Evolutionary conservation across 352 stramenopile genomes (phyloP).

Genomic region (Albugo candida): DNA sequence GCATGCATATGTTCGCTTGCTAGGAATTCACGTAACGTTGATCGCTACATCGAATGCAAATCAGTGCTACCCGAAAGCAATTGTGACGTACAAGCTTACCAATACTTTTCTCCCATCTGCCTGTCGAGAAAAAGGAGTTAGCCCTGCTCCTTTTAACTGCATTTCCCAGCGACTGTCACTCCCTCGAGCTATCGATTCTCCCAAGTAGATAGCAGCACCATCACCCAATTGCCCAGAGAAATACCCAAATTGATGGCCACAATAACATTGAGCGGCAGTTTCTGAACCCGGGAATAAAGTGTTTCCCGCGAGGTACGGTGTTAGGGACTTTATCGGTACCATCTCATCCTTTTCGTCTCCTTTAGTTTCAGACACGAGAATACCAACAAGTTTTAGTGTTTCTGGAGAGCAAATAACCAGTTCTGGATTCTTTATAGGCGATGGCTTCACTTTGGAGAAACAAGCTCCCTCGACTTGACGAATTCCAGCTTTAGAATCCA

Average conservation of each 20-base stretch:
- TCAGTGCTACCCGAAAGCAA: not conserved
- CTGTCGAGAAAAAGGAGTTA: conserved; percentile 88
- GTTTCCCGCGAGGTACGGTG: conserved; percentile 53
- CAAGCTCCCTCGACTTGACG: conserved; percentile 26
- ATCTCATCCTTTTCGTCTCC: conserved; percentile 4
- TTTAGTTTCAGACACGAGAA: conserved; percentile 16
- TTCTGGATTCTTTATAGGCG: conserved; percentile 29
- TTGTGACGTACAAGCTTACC: conserved; percentile 1
- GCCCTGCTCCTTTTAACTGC: conserved; percentile 91
- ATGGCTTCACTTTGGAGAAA: conserved; percentile 43
- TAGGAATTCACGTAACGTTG: conserved; percentile 93
- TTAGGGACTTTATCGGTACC: conserved; percentile 20
- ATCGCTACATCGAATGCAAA: conserved; percentile 31
- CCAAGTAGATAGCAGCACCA: conserved; percentile 77
- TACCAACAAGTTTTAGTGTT: conserved; percentile 35
- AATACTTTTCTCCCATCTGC: conserved; percentile 86
- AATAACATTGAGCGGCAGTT: conserved; percentile 79
- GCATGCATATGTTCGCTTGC: conserved; percentile 91
- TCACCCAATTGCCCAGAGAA: conserved; percentile 85
- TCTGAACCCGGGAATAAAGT: conserved; percentile 46
- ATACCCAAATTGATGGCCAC: conserved; percentile 82
- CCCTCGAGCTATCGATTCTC: conserved; percentile 28
- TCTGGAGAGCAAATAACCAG: conserved; percentile 30
- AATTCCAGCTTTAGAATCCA: conserved; percentile 18
- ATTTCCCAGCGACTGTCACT: conserved; percentile 74